Evolutionary conservation across 2,329 filamentous ascomycete species (phyloP), one percentile per base, ranked within the genome.

Genomic region (Aspergillus phoenicis): DNA sequence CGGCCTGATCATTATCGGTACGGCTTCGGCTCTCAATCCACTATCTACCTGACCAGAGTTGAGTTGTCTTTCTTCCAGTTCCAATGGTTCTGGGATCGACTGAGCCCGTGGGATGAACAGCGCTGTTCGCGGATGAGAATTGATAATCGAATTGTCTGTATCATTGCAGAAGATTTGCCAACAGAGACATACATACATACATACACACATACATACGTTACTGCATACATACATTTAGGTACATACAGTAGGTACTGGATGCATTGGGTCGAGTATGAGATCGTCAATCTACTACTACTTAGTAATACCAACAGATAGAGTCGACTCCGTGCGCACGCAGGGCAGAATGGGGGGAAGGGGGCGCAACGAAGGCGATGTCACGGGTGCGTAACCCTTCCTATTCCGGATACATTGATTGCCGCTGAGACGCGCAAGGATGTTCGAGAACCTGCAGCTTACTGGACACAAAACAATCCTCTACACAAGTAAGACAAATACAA

Each of bases 301-400:
- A 51, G 47, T 17, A 33, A 28, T 36, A 36, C 33, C 11, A 36
- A 36, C 33, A 36, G 11, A 36, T 30, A 51, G 26, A 49, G 45
- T 49, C 45, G 45, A 49, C 45, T 49, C 45, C 45, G 45, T 49
- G 45, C 45, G 45, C 45, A 51, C 24, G 45, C 45, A 49, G 15
- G 47, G 15, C 15, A 51, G 47, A 8, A 36, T 11, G n/a, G 24
- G 24, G 15, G 13, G 45, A 8, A 5, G 45, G 30, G 41, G 13
- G 33, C 33, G 11, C 33, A 36, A 36, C 5, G 33, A 36, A 36
- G 24, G 52, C 56, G 45, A 59, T 53, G 57, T 54, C 57, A 59
- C 51, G 8, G 22, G 20, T 58, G 56, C 49, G 36, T 58, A 52
- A 58, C 47, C 26, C 48, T 52, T 43, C 52, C 39, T 20, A 15